Base-by-base conservation (phyloP, 2,329 filamentous ascomycete species). In the Talaromyces sp. region DNA sequence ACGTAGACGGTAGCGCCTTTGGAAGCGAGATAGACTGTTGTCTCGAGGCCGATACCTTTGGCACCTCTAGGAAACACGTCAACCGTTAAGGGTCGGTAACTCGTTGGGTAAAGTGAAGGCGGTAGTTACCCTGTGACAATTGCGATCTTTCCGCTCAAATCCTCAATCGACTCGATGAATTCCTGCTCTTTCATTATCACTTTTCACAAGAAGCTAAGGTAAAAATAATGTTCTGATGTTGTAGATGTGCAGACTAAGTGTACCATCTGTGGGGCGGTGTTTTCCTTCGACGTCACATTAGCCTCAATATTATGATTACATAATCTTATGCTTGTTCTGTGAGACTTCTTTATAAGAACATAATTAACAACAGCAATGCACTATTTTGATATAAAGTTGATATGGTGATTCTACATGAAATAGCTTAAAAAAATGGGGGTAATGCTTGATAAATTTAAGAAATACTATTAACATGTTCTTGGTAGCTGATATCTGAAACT, bases 1-100 rank as follows among this genome's bases (percentile, higher is more conserved):
- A 61, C 50, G 21, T 61, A 61, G 21, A 61, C 59, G 9, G 56
- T 58, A 11, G 59, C 59, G 10, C 59, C 59, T 50, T 61, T 61
- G 26, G 43, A 53, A n/a, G 56, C 59, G 1, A 61, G 59, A 27
- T 61, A 61, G 26, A 61, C n/a, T 12, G 50, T 55, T 51, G 59
- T 61, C 56, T 58, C 59, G 19, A 61, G 31, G 11, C 59, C 59
- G n/a, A 61, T 61, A 5, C 59, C 59, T 35, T 58, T 61, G 27
- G 59, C 56, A 32, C 59, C 59, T 55, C 59, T 61, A 27, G 38
- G 0, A 46, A 21, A 3, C 3, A 54, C 14, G 38, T 57, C 35
- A 54, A 43, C 11, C 6, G 14, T 35, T 19, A 38, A 3, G 21
- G 21, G 8, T 11, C 5, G 21, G n/a, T 31, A 8, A 7, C 17